Percentiles rank a stretch among this genome's conserved stretches.
Evolutionary conservation across 2,329 filamentous ascomycete species (phyloP).

Genomic region (Aspergillus novofumigatus): DNA sequence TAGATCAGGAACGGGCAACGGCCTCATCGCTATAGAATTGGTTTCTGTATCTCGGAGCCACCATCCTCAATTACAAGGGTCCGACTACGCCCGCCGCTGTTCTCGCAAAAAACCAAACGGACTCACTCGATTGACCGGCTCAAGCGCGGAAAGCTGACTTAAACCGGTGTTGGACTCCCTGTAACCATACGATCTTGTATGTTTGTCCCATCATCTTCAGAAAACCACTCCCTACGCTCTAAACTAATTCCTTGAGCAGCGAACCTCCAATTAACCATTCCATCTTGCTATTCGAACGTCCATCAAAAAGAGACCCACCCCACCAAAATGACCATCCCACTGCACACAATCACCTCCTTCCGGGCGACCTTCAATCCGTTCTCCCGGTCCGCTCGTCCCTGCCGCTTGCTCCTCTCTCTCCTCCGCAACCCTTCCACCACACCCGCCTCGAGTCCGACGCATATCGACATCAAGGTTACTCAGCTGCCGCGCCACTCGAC

Average conservation of each 20-base stretch:
- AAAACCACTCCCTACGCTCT: background rate
- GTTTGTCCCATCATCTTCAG: background rate
- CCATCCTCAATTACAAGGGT: background rate
- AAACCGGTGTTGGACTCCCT: background rate
- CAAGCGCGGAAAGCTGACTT: background rate
- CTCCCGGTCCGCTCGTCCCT: constrained; percentile 70
- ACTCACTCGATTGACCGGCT: background rate
- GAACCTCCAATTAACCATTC: background rate
- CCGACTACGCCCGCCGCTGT: background rate
- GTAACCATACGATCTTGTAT: background rate
- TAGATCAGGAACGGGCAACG: background rate
- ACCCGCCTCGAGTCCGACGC: constrained; percentile 69
- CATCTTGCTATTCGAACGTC: background rate
- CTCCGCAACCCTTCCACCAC: constrained; percentile 77
- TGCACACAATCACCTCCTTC: constrained; percentile 62
- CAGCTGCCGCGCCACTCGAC: constrained; percentile 67
- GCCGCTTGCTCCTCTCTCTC: constrained; percentile 79
- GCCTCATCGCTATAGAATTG: constrained; percentile 1
- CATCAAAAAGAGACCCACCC: background rate
- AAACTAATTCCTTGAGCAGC: background rate
- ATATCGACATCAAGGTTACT: constrained; percentile 72
- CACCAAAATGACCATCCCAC: constrained; percentile 34
- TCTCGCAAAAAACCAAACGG: background rate
- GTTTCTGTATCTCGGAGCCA: background rate
- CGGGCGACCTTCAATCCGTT: constrained; percentile 91